Evolutionary conservation across 129 eudicot genomes (phyloP).

Genomic region (Saussurea involucrata): DNA sequence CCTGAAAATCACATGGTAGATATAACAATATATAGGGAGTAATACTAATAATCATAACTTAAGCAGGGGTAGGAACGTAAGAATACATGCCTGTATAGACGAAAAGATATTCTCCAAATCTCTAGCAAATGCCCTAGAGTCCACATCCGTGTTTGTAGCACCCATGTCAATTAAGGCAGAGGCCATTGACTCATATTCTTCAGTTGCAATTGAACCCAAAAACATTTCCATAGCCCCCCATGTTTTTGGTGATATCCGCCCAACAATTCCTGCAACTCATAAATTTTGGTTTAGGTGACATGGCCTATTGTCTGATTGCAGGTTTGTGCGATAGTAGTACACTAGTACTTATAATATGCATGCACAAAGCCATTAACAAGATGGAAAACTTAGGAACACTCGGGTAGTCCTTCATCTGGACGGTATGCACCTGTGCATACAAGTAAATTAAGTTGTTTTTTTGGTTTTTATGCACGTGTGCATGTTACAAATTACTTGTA

Average conservation of each 20-base stretch:
- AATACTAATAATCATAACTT: background rate
- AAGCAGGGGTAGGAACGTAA: background rate
- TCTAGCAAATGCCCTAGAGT: slow-evolving; percentile 77
- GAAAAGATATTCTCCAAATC: slow-evolving; percentile 92
- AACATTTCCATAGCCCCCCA: slow-evolving; percentile 96
- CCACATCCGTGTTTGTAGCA: slow-evolving; percentile 75
- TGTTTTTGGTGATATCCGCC: slow-evolving; percentile 88
- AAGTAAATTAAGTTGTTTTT: too few species aligned
- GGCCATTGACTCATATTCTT: slow-evolving; percentile 91
- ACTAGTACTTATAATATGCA: background rate
- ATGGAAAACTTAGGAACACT: too few species aligned
- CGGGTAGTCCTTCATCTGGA: too few species aligned
- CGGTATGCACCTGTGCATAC: too few species aligned
- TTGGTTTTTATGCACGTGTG: too few species aligned
- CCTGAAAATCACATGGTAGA: slow-evolving; percentile 37
- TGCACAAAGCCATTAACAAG: slow-evolving; percentile 10
- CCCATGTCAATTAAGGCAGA: slow-evolving; percentile 94
- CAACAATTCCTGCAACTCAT: slow-evolving; percentile 79
- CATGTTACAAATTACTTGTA: too few species aligned
- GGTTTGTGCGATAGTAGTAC: background rate
- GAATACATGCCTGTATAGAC: slow-evolving; percentile 67
- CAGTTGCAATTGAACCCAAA: slow-evolving; percentile 77
- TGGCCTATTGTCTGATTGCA: slow-evolving; percentile 7
- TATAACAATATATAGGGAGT: background rate
- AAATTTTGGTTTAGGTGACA: slow-evolving; percentile 8